Evolutionary conservation across 1,139 yeast genomes (phyloP).

Genomic region (Scheffersomyces insectosa): DNA sequence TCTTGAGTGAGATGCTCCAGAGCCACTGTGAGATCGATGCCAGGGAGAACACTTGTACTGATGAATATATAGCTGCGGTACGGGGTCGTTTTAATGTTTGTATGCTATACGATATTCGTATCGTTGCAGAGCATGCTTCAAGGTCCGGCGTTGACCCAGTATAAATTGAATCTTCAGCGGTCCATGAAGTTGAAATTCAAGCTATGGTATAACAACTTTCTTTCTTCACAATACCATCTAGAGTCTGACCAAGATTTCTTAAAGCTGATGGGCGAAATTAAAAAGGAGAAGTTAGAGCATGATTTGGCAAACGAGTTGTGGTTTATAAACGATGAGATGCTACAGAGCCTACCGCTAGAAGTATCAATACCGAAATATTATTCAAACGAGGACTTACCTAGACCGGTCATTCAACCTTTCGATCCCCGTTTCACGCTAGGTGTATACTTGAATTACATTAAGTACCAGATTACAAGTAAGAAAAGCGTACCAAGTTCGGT

Average conservation of each 20-base stretch:
- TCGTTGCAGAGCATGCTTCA: constrained; percentile 9
- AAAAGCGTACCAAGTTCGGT: constrained; percentile 17
- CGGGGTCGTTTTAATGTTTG: constrained; percentile 10
- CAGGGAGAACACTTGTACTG: too few species aligned
- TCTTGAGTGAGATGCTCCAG: too few species aligned
- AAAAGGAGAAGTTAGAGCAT: constrained; percentile 14
- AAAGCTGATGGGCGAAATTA: constrained; percentile 12
- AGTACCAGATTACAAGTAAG: background rate
- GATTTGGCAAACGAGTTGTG: constrained; percentile 28
- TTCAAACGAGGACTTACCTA: constrained; percentile 7
- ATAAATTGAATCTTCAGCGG: constrained; percentile 10
- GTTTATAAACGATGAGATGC: constrained; percentile 19
- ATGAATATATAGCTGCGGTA: too few species aligned
- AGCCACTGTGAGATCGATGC: too few species aligned
- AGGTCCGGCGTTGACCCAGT: constrained; percentile 12
- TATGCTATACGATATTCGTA: constrained; percentile 14
- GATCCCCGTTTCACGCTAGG: constrained; percentile 25
- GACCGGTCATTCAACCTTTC: constrained; percentile 18
- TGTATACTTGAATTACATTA: constrained; percentile 12
- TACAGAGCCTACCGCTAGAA: constrained; percentile 14
- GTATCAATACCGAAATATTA: constrained; percentile 21
- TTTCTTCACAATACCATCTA: constrained; percentile 19
- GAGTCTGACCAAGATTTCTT: constrained; percentile 20
- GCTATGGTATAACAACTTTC: constrained; percentile 19
- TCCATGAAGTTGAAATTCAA: constrained; percentile 18